Percentiles rank a stretch among this genome's conserved stretches.
Conservation (phyloP, 176 grass and related monocot species). For the Metroxylon sagu region DNA sequence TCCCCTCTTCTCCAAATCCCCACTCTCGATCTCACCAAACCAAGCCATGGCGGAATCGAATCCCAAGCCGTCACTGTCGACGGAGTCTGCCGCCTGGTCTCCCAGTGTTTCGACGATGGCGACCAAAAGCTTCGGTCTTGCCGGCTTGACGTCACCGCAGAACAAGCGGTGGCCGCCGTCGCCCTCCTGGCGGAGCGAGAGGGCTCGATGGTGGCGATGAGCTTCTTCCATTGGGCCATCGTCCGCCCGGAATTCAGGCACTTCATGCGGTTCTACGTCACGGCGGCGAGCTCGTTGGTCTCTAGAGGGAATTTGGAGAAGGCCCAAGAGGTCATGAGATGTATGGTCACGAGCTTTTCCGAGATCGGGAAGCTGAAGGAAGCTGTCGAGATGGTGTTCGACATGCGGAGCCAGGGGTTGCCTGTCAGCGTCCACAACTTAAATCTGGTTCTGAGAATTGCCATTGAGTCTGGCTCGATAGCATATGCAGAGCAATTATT, state of each 20-base stretch:
- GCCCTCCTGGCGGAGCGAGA: conserved; percentile 35
- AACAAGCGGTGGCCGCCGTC: conserved; percentile 45
- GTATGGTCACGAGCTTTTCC: conserved; percentile 46
- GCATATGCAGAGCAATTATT: conserved; percentile 49
- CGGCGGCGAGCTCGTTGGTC: conserved; percentile 48
- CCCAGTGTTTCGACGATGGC: conserved; percentile 18
- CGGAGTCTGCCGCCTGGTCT: conserved; percentile 14
- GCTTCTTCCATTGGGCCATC: conserved; percentile 50
- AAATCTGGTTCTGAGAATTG: conserved; percentile 53
- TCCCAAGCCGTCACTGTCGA: background rate
- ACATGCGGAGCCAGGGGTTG: conserved; percentile 80
- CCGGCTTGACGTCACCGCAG: conserved; percentile 22
- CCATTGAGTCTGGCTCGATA: conserved; percentile 24
- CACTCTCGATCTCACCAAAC: background rate
- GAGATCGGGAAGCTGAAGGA: conserved; percentile 52
- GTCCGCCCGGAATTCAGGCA: conserved; percentile 28
- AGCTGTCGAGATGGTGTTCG: conserved; percentile 60
- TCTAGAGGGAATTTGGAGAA: conserved; percentile 45
- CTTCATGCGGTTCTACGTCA: conserved; percentile 76
- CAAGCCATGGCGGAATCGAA: background rate
- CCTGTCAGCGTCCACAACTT: conserved; percentile 55
- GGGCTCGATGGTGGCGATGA: conserved; percentile 57
- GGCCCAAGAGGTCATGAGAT: conserved; percentile 75
- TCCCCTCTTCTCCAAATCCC: conserved; percentile 6
- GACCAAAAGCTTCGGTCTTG: conserved; percentile 19